Conservation (phyloP, 169 alveolate species). For the Plasmodium yoelii region DNA sequence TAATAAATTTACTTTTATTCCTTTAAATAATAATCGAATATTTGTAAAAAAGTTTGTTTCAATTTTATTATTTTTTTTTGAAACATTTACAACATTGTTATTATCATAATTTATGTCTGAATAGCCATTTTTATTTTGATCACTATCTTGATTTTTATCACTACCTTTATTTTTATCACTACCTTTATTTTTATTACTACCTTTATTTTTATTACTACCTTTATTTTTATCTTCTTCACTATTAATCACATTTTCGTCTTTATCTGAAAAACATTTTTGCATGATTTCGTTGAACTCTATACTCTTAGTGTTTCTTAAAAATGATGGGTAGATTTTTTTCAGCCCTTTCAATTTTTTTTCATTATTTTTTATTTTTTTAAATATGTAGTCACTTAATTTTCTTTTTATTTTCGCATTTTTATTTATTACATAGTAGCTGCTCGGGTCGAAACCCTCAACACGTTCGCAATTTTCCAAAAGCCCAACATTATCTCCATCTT, state of each 20-base stretch:
- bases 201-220: no score
- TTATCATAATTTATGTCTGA: background rate
- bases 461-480: no score
- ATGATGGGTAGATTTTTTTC: slow-evolving; percentile 31
- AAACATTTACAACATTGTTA: background rate
- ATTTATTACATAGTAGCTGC: slow-evolving; percentile 5
- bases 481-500: background rate
- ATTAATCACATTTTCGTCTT: background rate
- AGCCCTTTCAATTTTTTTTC: slow-evolving; percentile 41
- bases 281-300: slow-evolving; percentile 41
- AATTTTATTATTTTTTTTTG: background rate
- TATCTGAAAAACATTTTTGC: slow-evolving; percentile 21
- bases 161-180: no score
- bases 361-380: slow-evolving; percentile 43
- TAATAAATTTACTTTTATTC: slow-evolving; percentile 25
- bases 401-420: slow-evolving; percentile 31
- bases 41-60: slow-evolving; percentile 21
- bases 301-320: slow-evolving; percentile 25
- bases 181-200: no score
- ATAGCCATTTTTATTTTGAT: background rate
- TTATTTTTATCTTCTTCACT: no score
- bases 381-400: slow-evolving; percentile 57
- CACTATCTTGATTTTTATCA: no score
- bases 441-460: background rate
- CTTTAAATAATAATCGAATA: slow-evolving; percentile 8